phyloP scores from a whole-genome alignment of 768 basidiomycete genomes.

The Hygrocybe punicea region DNA sequence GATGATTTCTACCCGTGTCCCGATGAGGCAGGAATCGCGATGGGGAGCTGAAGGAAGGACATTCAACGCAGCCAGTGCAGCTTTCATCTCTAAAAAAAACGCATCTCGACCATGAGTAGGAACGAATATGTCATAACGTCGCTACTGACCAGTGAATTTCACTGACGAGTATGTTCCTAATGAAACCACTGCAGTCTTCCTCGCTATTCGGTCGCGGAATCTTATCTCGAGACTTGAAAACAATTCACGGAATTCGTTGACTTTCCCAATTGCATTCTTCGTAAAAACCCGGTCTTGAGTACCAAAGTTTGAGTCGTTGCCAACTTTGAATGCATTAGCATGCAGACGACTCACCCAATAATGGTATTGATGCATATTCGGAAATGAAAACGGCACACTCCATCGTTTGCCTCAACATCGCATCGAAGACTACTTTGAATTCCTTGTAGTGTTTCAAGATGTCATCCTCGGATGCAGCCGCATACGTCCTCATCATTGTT shows the following conservation, averaged over 20 bases:
- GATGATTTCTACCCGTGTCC: neutral
- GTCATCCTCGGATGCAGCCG: slow-evolving; percentile 28
- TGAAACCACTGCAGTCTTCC: too few species aligned
- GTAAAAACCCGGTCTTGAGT: neutral
- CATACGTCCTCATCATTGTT: slow-evolving; percentile 29
- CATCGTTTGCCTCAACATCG: slow-evolving; percentile 29
- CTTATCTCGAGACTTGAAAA: neutral
- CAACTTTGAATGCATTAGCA: neutral
- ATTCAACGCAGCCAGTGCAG: too few species aligned
- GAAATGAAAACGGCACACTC: slow-evolving; percentile 37
- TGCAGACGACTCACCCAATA: slow-evolving; percentile 21
- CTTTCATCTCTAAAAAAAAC: too few species aligned
- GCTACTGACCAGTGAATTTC: too few species aligned
- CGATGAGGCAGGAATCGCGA: neutral
- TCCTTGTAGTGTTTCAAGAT: slow-evolving; percentile 23
- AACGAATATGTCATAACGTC: too few species aligned
- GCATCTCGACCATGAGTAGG: too few species aligned
- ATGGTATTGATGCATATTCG: slow-evolving; percentile 33
- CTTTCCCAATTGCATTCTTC: neutral
- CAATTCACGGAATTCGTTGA: neutral
- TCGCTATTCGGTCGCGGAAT: neutral
- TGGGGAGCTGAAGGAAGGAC: too few species aligned
- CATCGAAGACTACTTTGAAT: slow-evolving; percentile 25
- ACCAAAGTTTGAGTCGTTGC: neutral
- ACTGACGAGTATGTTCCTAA: too few species aligned